Evolutionary conservation across 225 moss, liverwort and hornwort species (phyloP).

Genomic region (Antitrichia curtipendula): DNA sequence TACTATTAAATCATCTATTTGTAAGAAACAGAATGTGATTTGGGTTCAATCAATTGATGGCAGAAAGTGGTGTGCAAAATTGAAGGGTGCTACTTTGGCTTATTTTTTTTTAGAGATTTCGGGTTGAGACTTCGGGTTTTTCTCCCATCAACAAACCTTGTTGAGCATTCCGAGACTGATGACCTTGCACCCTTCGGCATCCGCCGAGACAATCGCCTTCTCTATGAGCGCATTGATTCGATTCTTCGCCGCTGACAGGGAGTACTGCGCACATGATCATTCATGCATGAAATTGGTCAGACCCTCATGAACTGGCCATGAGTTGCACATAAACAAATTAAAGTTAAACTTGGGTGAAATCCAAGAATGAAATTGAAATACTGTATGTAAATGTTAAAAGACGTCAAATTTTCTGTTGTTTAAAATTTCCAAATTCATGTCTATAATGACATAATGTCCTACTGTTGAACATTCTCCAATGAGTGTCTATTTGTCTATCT

Average conservation of each 20-base stretch:
- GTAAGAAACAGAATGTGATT: not conserved
- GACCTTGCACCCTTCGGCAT: conserved; percentile 43
- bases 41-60: not conserved
- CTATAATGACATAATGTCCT: not conserved
- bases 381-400: not conserved
- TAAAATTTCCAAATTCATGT: not conserved
- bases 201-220: conserved; percentile 41
- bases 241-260: conserved; percentile 28
- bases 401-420: not conserved
- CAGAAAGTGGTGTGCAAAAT: not conserved
- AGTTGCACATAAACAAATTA: not conserved
- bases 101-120: not conserved
- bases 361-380: not conserved
- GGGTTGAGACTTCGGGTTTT: not conserved
- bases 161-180: conserved; percentile 79
- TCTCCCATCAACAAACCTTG: conserved; percentile 19
- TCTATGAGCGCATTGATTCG: conserved; percentile 65
- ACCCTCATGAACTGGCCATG: too few relatives aligned
- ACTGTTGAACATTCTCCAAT: not conserved
- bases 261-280: conserved; percentile 35
- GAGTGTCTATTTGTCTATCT: not conserved
- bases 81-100: not conserved
- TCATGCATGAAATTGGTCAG: too few relatives aligned
- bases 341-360: not conserved
- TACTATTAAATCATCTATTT: not conserved